phyloP scores from a whole-genome alignment of 1,284 basidiomycete species.

The Trichosporon sp. region DNA sequence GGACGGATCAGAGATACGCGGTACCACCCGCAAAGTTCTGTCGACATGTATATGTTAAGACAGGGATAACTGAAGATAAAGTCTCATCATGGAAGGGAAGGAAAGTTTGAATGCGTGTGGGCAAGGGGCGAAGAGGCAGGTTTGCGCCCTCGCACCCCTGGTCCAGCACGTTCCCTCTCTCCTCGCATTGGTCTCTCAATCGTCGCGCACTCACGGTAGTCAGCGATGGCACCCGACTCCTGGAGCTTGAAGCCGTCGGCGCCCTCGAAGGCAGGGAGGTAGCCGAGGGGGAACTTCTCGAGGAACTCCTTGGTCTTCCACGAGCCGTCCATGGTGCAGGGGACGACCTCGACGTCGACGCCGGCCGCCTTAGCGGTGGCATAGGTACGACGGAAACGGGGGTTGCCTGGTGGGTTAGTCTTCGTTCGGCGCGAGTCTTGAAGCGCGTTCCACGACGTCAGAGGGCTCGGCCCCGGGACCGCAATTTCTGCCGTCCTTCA shows the following conservation, averaged over 20 bases:
- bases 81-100: conserved; percentile 48
- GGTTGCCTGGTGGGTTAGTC: conserved; percentile 36
- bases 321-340: conserved; percentile 52
- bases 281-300: conserved; percentile 73
- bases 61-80: conserved; percentile 59
- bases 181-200: background rate
- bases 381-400: conserved; percentile 58
- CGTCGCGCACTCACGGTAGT: conserved; percentile 68
- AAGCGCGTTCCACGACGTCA: background rate
- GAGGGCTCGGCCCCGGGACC: background rate
- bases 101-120: background rate
- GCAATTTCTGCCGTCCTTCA: background rate
- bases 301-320: conserved; percentile 73
- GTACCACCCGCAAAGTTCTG: conserved; percentile 54
- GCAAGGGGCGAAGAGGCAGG: background rate
- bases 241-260: conserved; percentile 71
- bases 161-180: background rate
- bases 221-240: conserved; percentile 76
- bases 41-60: conserved; percentile 62
- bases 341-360: conserved; percentile 63
- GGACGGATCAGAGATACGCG: conserved; percentile 48
- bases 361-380: conserved; percentile 69
- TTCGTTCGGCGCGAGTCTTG: background rate
- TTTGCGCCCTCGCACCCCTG: background rate
- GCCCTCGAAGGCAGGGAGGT: conserved; percentile 76